A percentile compares a stretch with the other conserved stretches of the same genome.
These are phyloP conservation scores for Dendrocalamus latiflorus DNA, from an alignment of 202 grass and related monocot genomes.

Conservation along the genomic window DNA sequence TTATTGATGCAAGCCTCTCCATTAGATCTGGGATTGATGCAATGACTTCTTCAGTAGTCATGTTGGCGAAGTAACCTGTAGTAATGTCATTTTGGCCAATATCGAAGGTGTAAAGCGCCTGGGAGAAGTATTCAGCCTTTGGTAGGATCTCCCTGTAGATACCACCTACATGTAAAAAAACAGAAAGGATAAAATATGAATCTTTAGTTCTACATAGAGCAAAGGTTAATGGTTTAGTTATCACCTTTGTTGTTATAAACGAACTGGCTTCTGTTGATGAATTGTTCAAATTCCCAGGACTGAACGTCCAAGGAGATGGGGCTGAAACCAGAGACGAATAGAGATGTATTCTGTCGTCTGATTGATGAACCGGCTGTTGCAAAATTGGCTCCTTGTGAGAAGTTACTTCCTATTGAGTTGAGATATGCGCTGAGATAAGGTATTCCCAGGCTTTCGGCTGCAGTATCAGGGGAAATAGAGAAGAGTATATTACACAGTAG, in stretches of 20 bases:
- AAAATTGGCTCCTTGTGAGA: slow-evolving; percentile 87
- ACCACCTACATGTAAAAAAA: slow-evolving; percentile 35
- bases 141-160: slow-evolving; percentile 67
- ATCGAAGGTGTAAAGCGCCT: slow-evolving; percentile 89
- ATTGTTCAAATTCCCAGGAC: slow-evolving; percentile 81
- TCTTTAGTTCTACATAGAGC: background rate
- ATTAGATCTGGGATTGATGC: slow-evolving; percentile 67
- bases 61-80: slow-evolving; percentile 54
- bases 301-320: slow-evolving; percentile 89
- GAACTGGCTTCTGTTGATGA: slow-evolving; percentile 64
- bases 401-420: slow-evolving; percentile 83
- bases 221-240: background rate
- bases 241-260: slow-evolving; percentile 58
- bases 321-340: slow-evolving; percentile 76
- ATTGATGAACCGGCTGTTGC: slow-evolving; percentile 88
- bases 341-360: slow-evolving; percentile 60
- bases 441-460: slow-evolving; percentile 58
- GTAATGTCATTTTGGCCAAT: slow-evolving; percentile 91
- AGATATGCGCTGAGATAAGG: slow-evolving; percentile 81
- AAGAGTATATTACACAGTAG: background rate
- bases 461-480: background rate
- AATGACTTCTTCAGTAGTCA: slow-evolving; percentile 48
- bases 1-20: slow-evolving; percentile 48
- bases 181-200: no score
- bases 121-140: slow-evolving; percentile 63